phyloP scores from a whole-genome alignment of 768 basidiomycete species.

The Tubosaeta sp. region DNA sequence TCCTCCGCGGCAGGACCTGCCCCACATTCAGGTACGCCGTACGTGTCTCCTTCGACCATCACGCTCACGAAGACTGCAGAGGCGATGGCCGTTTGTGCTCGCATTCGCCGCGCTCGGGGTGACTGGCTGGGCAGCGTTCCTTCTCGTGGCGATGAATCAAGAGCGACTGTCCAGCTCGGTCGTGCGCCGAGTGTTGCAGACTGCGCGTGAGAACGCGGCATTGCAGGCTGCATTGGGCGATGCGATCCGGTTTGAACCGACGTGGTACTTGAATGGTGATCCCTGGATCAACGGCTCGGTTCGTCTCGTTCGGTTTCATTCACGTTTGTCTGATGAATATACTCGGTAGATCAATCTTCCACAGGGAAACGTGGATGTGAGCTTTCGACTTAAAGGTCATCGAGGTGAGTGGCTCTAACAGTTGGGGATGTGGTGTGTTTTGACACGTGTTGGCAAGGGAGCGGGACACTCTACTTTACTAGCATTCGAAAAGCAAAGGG shows the following conservation, averaged over 20 bases:
- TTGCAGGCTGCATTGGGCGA: conserved; percentile 58
- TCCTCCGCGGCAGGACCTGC: conserved; percentile 35
- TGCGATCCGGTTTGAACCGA: conserved; percentile 37
- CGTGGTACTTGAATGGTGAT: conserved; percentile 66
- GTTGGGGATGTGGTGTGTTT: background rate
- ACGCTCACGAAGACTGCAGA: too few relatives aligned
- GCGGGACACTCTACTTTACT: conserved; percentile 79
- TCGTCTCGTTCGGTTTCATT: conserved; percentile 22
- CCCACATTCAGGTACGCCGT: conserved; percentile 41
- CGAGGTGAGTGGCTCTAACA: conserved; percentile 45
- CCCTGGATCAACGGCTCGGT: conserved; percentile 69
- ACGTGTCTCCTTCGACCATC: too few relatives aligned
- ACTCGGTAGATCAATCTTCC: conserved; percentile 58
- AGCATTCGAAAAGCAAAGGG: conserved; percentile 77
- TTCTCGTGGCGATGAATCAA: conserved; percentile 68
- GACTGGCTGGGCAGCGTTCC: conserved; percentile 63
- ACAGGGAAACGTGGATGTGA: conserved; percentile 74
- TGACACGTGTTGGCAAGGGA: conserved; percentile 37
- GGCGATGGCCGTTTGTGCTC: conserved; percentile 56
- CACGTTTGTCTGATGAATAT: background rate
- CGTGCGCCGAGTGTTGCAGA: conserved; percentile 59
- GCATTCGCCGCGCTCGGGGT: conserved; percentile 49
- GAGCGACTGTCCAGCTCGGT: conserved; percentile 76
- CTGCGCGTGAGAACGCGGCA: conserved; percentile 48
- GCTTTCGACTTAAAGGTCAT: conserved; percentile 70